phyloP scores from a whole-genome alignment of 345 rosid species.

The Populus tremula region DNA sequence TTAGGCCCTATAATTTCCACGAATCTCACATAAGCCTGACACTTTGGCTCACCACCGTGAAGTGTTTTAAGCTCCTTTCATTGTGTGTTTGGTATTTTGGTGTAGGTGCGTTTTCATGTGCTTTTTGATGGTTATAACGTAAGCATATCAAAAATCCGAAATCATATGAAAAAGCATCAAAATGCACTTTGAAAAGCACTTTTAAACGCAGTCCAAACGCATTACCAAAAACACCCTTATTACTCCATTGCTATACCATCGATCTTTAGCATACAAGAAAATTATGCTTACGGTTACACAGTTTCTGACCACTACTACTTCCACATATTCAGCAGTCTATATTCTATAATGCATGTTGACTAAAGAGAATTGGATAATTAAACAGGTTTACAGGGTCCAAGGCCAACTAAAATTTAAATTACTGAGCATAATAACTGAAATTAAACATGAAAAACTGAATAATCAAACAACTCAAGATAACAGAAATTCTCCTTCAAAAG shows the following conservation, averaged over 20 bases:
- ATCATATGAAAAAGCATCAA: no score
- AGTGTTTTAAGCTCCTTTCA: not conserved
- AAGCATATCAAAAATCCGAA: no score
- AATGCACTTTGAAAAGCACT: no score
- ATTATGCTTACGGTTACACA: not conserved
- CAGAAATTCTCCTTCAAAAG: not conserved
- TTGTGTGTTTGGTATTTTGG: no score
- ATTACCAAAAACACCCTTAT: no score
- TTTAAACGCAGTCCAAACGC: no score
- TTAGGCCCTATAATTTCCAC: not conserved
- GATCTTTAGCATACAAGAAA: not conserved
- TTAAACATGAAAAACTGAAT: not conserved
- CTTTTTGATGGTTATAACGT: no score
- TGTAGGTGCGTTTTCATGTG: no score
- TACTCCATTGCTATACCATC: not conserved
- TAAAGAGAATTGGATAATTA: not conserved
- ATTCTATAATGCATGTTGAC: not conserved
- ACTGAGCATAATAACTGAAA: not conserved
- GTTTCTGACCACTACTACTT: not conserved
- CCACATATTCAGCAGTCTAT: not conserved
- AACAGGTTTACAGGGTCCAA: not conserved
- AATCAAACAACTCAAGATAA: not conserved
- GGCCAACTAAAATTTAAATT: not conserved
- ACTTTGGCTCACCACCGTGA: not conserved
- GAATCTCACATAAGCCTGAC: not conserved